phyloP scores from a whole-genome alignment of 2,329 filamentous ascomycete species.

The Chaetomium globosum region DNA sequence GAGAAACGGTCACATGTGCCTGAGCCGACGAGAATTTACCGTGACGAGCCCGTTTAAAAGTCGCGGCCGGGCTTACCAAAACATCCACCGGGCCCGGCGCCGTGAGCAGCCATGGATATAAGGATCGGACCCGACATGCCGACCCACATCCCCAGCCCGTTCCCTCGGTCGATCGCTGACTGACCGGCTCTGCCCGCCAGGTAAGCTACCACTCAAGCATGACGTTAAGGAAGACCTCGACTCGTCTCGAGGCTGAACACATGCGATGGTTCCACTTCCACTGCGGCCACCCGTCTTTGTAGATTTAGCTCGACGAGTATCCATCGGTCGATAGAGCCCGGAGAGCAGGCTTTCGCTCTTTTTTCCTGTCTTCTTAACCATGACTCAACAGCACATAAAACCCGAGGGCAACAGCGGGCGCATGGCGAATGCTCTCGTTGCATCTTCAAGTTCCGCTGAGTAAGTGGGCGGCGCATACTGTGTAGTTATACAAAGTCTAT shows the following conservation, averaged over 20 bases:
- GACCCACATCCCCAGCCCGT: background rate
- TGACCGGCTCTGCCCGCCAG: slow-evolving; percentile 1
- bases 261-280: background rate
- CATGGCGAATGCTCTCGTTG: background rate
- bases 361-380: background rate
- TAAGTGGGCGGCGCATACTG: background rate
- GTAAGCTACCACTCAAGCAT: background rate
- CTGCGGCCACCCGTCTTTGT: background rate
- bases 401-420: too few species aligned
- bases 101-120: slow-evolving; percentile 12
- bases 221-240: background rate
- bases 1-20: slow-evolving; percentile 30
- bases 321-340: background rate
- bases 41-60: slow-evolving; percentile 26
- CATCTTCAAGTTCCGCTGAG: slow-evolving; percentile 1
- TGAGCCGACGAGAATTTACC: slow-evolving; percentile 34
- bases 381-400: background rate
- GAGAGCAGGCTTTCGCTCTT: background rate
- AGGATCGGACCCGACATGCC: slow-evolving; percentile 8
- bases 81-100: slow-evolving; percentile 9
- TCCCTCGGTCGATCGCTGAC: slow-evolving; percentile 12
- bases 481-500: background rate
- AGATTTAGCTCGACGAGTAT: background rate
- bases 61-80: slow-evolving; percentile 13
- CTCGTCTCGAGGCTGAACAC: background rate